phyloP scores from a whole-genome alignment of 768 basidiomycete genomes.

The Mycena galericulata region DNA sequence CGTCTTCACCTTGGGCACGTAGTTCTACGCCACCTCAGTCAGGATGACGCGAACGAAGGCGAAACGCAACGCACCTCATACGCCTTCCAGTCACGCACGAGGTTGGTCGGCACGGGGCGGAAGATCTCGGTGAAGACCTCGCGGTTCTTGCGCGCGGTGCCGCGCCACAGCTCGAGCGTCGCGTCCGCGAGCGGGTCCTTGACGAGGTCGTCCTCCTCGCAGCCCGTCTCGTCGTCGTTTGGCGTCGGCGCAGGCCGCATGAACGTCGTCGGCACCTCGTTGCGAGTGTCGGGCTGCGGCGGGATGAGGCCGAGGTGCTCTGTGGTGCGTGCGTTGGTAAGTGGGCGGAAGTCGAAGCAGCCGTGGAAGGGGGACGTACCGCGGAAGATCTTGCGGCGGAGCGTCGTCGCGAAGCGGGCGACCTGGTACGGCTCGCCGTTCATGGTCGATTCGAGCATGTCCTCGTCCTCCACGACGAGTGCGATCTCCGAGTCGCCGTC shows the following conservation, averaged over 20 bases:
- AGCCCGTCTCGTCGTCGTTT: conserved; percentile 73
- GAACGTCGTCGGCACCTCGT: conserved; percentile 61
- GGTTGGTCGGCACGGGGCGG: conserved; percentile 86
- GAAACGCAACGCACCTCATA: conserved; percentile 70
- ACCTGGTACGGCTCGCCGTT: conserved; percentile 80
- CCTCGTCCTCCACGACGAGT: conserved; percentile 89
- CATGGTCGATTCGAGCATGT: conserved; percentile 82
- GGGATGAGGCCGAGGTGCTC: conserved; percentile 90
- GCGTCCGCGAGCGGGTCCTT: conserved; percentile 82
- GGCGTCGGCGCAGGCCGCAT: conserved; percentile 86
- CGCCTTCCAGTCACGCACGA: conserved; percentile 80
- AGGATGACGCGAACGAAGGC: conserved; percentile 8
- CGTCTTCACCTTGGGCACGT: conserved; percentile 79
- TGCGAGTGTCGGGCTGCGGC: conserved; percentile 67
- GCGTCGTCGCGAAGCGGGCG: conserved; percentile 83
- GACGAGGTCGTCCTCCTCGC: conserved; percentile 71
- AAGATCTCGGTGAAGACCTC: conserved; percentile 91
- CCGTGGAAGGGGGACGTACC: conserved; percentile 57
- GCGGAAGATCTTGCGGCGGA: conserved; percentile 86
- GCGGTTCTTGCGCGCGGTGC: conserved; percentile 83
- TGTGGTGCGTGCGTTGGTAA: conserved; percentile 40
- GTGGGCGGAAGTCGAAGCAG: conserved; percentile 7
- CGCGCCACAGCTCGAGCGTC: conserved; percentile 69
- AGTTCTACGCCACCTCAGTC: conserved; percentile 60
- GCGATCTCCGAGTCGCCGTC: conserved; percentile 97